phyloP scores from a whole-genome alignment of 371 early-diverging fungal genomes.

The Lichtheimia corymbifera region DNA sequence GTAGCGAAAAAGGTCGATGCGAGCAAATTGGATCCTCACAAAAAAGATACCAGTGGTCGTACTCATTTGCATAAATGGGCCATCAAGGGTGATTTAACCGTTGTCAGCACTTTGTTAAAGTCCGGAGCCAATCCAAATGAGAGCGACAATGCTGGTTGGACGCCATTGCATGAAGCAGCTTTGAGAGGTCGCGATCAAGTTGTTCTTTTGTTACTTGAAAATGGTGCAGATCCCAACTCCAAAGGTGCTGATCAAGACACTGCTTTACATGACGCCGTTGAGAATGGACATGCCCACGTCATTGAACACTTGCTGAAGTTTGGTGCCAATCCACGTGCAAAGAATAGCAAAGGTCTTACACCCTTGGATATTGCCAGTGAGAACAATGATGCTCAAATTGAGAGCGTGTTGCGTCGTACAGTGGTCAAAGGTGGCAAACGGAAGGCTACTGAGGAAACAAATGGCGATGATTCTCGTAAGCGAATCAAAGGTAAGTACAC shows the following conservation, averaged over 20 bases:
- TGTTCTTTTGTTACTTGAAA: slow-evolving; percentile 62
- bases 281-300: slow-evolving; percentile 66
- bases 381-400: slow-evolving; percentile 47
- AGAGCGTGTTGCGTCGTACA: slow-evolving; percentile 13
- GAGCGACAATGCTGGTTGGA: slow-evolving; percentile 74
- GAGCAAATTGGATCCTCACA: slow-evolving; percentile 37
- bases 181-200: slow-evolving; percentile 66
- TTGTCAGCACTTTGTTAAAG: slow-evolving; percentile 56
- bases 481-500: neutral
- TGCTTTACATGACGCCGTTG: slow-evolving; percentile 81
- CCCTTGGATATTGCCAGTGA: slow-evolving; percentile 59
- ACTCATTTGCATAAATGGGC: slow-evolving; percentile 59
- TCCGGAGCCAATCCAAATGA: slow-evolving; percentile 78
- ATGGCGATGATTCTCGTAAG: slow-evolving; percentile 1
- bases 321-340: slow-evolving; percentile 56
- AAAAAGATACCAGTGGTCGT: slow-evolving; percentile 59
- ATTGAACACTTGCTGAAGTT: slow-evolving; percentile 58
- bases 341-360: slow-evolving; percentile 56
- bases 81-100: slow-evolving; percentile 54
- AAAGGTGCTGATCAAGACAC: slow-evolving; percentile 75
- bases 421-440: slow-evolving; percentile 4
- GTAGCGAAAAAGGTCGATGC: slow-evolving; percentile 14
- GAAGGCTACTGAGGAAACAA: slow-evolving; percentile 1
- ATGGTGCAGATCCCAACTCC: slow-evolving; percentile 74
- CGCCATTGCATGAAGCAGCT: slow-evolving; percentile 80